A percentile compares a stretch with the other conserved stretches of the same genome.
phyloP scores from a whole-genome alignment of 495 filamentous ascomycete genomes.

The Tuber melanosporum region DNA sequence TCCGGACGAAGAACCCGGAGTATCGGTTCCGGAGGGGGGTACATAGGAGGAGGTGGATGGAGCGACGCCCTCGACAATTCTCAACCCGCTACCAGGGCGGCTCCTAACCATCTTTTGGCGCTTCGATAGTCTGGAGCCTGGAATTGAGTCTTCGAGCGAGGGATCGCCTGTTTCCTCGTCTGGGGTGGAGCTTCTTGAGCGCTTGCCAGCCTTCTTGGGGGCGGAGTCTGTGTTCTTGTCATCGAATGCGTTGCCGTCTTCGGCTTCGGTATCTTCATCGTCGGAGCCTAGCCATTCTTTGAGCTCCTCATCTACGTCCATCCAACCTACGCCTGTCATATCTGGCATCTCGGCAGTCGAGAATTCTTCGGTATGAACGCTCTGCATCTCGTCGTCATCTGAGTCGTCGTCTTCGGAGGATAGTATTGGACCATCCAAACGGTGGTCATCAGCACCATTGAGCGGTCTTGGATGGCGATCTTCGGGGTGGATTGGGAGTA shows the following conservation, averaged over 20 bases:
- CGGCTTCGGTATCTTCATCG: conserved; percentile 26
- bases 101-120: conserved; percentile 35
- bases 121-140: conserved; percentile 28
- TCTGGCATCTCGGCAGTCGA: conserved; percentile 36
- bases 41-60: background rate
- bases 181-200: conserved; percentile 18
- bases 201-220: conserved; percentile 20
- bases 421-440: conserved; percentile 32
- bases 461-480: conserved; percentile 47
- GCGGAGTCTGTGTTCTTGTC: conserved; percentile 19
- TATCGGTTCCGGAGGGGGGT: background rate
- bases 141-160: conserved; percentile 17
- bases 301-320: conserved; percentile 36
- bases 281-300: conserved; percentile 36
- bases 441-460: conserved; percentile 42
- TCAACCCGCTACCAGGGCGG: conserved; percentile 23
- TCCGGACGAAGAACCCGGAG: background rate
- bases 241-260: conserved; percentile 4
- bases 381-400: conserved; percentile 48
- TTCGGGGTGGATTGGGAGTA: conserved; percentile 58
- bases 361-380: conserved; percentile 41
- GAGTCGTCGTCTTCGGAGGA: conserved; percentile 49
- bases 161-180: conserved; percentile 27
- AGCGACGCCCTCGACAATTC: conserved; percentile 12
- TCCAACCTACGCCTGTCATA: conserved; percentile 41